Percentiles rank a stretch among this genome's conserved stretches.
phyloP scores from a whole-genome alignment of 2,329 filamentous ascomycete species.

The Fusarium pseudonygamai region DNA sequence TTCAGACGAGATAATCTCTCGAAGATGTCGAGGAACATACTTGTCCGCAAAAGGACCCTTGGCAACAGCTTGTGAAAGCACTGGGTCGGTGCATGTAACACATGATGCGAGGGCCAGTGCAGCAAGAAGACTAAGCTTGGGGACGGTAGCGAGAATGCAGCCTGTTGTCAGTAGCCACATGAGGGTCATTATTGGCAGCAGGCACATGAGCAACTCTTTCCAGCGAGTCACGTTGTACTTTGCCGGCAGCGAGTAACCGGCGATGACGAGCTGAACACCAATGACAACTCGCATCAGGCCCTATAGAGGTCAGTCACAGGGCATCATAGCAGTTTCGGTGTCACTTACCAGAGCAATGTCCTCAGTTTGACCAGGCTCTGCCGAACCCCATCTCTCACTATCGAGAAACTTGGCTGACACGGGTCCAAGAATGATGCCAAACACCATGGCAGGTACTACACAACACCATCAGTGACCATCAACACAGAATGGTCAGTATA shows the following conservation, averaged over 20 bases:
- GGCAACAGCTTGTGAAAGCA: conserved; percentile 41
- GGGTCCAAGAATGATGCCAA: conserved; percentile 65
- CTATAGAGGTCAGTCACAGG: conserved; percentile 24
- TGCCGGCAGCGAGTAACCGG: conserved; percentile 68
- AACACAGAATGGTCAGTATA: fast-evolving
- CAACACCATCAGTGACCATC: neutral
- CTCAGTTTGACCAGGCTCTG: conserved; percentile 43
- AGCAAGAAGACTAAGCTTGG: conserved; percentile 62
- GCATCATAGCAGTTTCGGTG: neutral
- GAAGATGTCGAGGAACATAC: conserved; percentile 64
- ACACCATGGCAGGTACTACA: conserved; percentile 62
- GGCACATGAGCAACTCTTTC: conserved; percentile 63
- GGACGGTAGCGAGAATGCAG: conserved; percentile 64
- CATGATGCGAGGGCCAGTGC: conserved; percentile 68
- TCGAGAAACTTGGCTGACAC: conserved; percentile 63
- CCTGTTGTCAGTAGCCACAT: conserved; percentile 69
- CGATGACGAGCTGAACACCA: conserved; percentile 70
- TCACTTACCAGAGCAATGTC: conserved; percentile 52
- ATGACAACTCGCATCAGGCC: conserved; percentile 68
- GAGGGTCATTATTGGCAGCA: conserved; percentile 69
- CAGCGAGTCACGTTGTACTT: conserved; percentile 61
- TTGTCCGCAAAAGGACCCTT: conserved; percentile 61
- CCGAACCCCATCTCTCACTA: conserved; percentile 43
- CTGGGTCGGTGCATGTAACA: conserved; percentile 64
- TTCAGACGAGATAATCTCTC: conserved; percentile 70